Percentiles rank a stretch among this genome's conserved stretches.
phyloP scores from a whole-genome alignment of 345 rosid species.

The Eucalyptus curtisii region DNA sequence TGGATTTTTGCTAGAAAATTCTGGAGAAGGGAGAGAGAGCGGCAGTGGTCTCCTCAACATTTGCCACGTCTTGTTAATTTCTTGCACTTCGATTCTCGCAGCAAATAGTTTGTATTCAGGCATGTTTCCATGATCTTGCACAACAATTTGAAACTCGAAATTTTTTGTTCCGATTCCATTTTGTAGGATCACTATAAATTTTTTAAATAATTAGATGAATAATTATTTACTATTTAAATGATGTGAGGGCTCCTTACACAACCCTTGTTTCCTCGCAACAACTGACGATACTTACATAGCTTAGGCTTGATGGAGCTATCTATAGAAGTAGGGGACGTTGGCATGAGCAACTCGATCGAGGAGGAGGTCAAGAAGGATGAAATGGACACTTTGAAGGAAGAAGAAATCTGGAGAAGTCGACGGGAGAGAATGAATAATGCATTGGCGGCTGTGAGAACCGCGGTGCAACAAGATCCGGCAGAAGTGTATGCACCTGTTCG shows the following conservation, averaged over 20 bases:
- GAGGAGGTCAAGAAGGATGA: background rate
- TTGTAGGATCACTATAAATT: fast-evolving
- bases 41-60: no score
- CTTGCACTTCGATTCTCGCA: no score
- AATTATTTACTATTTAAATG: no score
- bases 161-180: no score
- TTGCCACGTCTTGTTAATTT: background rate
- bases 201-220: background rate
- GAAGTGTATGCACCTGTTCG: background rate
- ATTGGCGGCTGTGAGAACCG: background rate
- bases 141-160: no score
- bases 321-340: background rate
- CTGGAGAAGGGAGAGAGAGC: no score
- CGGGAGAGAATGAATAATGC: background rate
- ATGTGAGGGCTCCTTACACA: no score
- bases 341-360: background rate
- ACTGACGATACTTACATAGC: background rate
- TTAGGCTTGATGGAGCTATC: background rate
- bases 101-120: no score
- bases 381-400: background rate
- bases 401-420: background rate
- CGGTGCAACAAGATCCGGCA: background rate
- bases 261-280: background rate
- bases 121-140: background rate
- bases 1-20: no score